A percentile compares a stretch with the other conserved stretches of the same genome.
Conservation (phyloP, 768 basidiomycete genomes). For the Leccinum rimulosum region DNA sequence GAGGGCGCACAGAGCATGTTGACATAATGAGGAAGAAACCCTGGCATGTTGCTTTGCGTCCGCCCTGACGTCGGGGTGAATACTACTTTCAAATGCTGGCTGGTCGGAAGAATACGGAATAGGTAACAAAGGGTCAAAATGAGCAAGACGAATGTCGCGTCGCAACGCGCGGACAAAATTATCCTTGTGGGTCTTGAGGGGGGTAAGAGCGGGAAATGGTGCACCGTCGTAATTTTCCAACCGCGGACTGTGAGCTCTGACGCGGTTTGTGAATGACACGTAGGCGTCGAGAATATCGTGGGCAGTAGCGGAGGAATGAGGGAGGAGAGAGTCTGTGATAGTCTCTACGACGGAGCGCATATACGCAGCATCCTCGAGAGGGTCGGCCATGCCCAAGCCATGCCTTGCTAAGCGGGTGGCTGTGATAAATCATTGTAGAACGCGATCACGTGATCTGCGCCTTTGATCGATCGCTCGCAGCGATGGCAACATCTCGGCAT, state of each 20-base stretch:
- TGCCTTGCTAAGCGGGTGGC: not conserved
- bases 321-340: conserved; percentile 45
- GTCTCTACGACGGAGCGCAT: conserved; percentile 46
- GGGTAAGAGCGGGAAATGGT: conserved; percentile 21
- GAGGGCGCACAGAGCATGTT: conserved; percentile 50
- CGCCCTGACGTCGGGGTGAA: conserved; percentile 19
- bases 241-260: conserved; percentile 28
- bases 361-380: conserved; percentile 18
- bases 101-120: conserved; percentile 10
- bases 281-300: conserved; percentile 67
- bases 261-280: conserved; percentile 44
- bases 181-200: conserved; percentile 34
- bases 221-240: conserved; percentile 1
- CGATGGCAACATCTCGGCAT: not conserved
- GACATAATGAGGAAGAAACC: conserved; percentile 47
- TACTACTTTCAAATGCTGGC: not conserved
- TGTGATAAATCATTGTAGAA: not conserved
- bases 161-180: conserved; percentile 41
- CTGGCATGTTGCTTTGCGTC: conserved; percentile 40
- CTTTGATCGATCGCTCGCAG: not conserved
- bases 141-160: conserved; percentile 50
- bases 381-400: not conserved
- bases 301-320: conserved; percentile 37
- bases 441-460: not conserved
- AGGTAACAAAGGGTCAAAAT: conserved; percentile 34